These are phyloP conservation scores for Neonectria faginata DNA, from an alignment of 2,329 filamentous ascomycete genomes.

Conservation along the genomic window DNA sequence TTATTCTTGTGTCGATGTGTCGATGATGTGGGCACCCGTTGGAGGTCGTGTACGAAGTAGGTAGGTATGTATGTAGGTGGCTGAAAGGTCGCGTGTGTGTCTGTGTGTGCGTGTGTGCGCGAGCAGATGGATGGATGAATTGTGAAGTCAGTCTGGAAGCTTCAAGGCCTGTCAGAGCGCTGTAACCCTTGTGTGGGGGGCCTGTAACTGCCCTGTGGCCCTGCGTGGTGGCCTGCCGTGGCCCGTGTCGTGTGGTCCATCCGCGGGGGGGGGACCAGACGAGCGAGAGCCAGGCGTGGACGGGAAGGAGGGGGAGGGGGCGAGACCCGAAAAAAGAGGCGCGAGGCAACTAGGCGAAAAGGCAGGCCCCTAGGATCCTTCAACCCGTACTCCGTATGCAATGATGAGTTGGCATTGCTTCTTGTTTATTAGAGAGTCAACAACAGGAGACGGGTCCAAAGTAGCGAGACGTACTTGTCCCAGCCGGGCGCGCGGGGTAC, in stretches of 20 bases:
- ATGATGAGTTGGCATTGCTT: constrained; percentile 81
- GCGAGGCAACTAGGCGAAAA: constrained; percentile 38
- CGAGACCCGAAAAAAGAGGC: constrained; percentile 37
- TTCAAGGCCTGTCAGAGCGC: constrained; percentile 16
- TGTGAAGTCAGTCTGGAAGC: not conserved
- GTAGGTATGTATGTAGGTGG: constrained; percentile 3
- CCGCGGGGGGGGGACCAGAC: constrained; percentile 34
- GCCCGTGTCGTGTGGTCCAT: constrained; percentile 27
- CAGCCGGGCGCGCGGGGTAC: constrained; percentile 40
- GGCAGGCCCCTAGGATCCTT: constrained; percentile 45
- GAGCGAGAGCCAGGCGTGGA: constrained; percentile 20
- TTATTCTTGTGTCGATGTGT: constrained; percentile 30
- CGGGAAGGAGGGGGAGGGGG: constrained; percentile 27
- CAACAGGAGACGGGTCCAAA: constrained; percentile 38
- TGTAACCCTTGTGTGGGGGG: constrained; percentile 14
- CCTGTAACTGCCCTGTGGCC: not conserved
- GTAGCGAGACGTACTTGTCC: constrained; percentile 37
- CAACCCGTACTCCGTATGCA: constrained; percentile 75
- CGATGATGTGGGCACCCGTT: constrained; percentile 31
- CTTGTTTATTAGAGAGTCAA: constrained; percentile 63
- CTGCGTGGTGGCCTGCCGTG: constrained; percentile 12
- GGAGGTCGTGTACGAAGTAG: constrained; percentile 4
- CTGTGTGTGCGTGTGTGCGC: constrained; percentile 7
- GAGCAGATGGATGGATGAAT: constrained; percentile 11
- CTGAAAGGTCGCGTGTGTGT: constrained; percentile 14